phyloP scores from a whole-genome alignment of 176 grass and related monocot genomes.

The Cenchrus fungigraminus region DNA sequence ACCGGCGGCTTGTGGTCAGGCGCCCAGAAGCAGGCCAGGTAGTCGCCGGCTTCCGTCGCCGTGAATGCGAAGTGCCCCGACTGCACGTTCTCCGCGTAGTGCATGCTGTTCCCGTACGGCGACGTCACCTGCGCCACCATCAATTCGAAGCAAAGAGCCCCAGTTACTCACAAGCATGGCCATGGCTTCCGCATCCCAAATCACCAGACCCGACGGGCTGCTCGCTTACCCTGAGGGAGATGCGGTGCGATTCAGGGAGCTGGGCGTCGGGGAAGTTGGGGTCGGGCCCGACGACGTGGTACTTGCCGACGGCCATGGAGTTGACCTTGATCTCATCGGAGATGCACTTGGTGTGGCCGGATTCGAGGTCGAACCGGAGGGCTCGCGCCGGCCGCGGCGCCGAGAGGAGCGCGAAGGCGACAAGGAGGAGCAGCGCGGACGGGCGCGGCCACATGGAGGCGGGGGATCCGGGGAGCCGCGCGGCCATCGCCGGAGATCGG shows the following conservation, averaged over 20 bases:
- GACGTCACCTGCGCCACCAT: slow-evolving; percentile 69
- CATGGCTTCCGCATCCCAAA: slow-evolving; percentile 5
- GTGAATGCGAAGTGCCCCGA: slow-evolving; percentile 89
- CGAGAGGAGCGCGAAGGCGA: slow-evolving; percentile 27
- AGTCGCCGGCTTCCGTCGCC: slow-evolving; percentile 78
- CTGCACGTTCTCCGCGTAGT: slow-evolving; percentile 83
- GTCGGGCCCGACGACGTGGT: slow-evolving; percentile 66
- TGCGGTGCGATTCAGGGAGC: slow-evolving; percentile 83
- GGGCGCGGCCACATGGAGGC: slow-evolving; percentile 27
- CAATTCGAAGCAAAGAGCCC: not conserved
- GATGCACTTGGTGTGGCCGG: slow-evolving; percentile 96
- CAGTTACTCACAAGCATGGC: not conserved
- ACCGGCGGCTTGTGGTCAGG: slow-evolving; percentile 68
- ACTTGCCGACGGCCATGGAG: slow-evolving; percentile 90
- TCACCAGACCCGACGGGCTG: not conserved
- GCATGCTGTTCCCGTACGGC: slow-evolving; percentile 93
- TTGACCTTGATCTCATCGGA: slow-evolving; percentile 93
- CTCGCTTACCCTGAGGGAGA: slow-evolving; percentile 76
- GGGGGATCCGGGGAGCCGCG: slow-evolving; percentile 34
- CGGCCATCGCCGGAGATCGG: slow-evolving; percentile 65
- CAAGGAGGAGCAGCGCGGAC: slow-evolving; percentile 37
- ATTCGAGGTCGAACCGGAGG: slow-evolving; percentile 85
- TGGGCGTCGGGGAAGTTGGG: slow-evolving; percentile 57
- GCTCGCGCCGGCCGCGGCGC: slow-evolving; percentile 30
- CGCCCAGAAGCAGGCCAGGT: slow-evolving; percentile 94